Evolutionary conservation across 768 basidiomycete species (phyloP).

Genomic region (Favolaschia claudopus): DNA sequence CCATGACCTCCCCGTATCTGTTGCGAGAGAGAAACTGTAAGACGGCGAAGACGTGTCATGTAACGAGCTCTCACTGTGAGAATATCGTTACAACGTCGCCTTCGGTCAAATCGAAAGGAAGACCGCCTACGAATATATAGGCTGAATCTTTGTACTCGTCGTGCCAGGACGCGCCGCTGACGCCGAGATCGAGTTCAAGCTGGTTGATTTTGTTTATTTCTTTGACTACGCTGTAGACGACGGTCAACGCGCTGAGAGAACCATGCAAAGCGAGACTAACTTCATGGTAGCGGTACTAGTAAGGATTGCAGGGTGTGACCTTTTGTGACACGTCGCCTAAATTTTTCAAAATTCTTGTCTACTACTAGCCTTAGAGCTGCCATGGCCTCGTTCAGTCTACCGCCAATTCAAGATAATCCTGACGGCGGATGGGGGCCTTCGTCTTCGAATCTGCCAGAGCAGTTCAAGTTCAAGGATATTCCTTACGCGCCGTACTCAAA

Average conservation of each 20-base stretch:
- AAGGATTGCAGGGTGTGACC: too few species aligned
- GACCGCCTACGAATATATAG: constrained; percentile 92
- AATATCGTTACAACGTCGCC: constrained; percentile 98
- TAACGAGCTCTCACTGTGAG: constrained; percentile 80
- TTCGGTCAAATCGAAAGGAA: constrained; percentile 90
- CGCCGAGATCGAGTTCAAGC: constrained; percentile 82
- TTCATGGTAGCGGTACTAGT: constrained; percentile 69
- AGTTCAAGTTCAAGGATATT: constrained; percentile 98
- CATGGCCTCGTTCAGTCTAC: constrained; percentile 87
- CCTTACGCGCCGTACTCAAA: constrained; percentile 99
- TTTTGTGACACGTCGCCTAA: too few species aligned
- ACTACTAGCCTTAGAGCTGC: too few species aligned
- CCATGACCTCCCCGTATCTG: constrained; percentile 97
- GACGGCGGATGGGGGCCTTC: constrained; percentile 95
- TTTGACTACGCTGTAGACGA: constrained; percentile 75
- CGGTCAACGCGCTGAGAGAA: constrained; percentile 1
- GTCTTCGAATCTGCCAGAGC: constrained; percentile 78
- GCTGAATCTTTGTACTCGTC: constrained; percentile 98
- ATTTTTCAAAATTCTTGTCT: constrained; percentile 1
- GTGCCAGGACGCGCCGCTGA: constrained; percentile 85
- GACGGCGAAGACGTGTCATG: not conserved
- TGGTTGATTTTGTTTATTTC: constrained; percentile 96
- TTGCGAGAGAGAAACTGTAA: not conserved
- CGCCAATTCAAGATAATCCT: constrained; percentile 88
- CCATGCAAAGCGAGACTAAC: constrained; percentile 53